Evolutionary conservation across 202 grass and related monocot species (phyloP), one percentile per base, ranked within the genome.

Genomic region (Zoysia matrella): DNA sequence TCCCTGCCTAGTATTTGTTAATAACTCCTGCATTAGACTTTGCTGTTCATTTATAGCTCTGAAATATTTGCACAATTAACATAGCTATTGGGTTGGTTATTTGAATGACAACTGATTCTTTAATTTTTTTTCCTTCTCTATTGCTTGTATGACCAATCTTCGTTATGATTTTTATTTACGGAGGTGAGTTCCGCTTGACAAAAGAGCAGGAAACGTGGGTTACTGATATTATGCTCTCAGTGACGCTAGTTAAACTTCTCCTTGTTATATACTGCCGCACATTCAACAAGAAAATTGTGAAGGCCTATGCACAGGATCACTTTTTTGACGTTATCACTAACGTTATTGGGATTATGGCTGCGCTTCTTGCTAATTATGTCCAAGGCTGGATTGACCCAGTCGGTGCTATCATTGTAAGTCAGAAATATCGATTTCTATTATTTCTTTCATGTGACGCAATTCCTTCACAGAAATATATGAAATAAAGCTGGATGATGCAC

Each of bases 301-400:
- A 97, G 78, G 92, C 84, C 6, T 97, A 91, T 80, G 92, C 90
- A 4, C 90, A 92, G 51, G 88, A 97, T 87, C 88, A 94, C 72
- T 76, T 92, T 75, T 97, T 97, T 70, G 81, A 97, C 74, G 88
- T 91, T 1, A 91, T 92, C 68, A 94, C 92, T 49, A 92, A 94
- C 47, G 2, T 91, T 41, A 91, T 91, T 76, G 94, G 90, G 56
- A 85, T 92, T 65, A 86, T 92, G 52, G 92, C 88, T 4, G 90
- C 86, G 40, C 83, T 97, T 75, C 88, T 94, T 70, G 86, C 92
- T 51, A 87, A 86, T 60, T 92, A 97, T 86, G 64, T 92, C 13
- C 8, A 82, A 76, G 81, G 58, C 12, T 92, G 82, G 86, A 91
- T 97, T 11, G 84, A 92, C 68, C 90, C 86, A 42, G 86, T 84